These are phyloP conservation scores for Mucor saturninus DNA, from an alignment of 371 early-diverging fungal species.

Conservation along the genomic window DNA sequence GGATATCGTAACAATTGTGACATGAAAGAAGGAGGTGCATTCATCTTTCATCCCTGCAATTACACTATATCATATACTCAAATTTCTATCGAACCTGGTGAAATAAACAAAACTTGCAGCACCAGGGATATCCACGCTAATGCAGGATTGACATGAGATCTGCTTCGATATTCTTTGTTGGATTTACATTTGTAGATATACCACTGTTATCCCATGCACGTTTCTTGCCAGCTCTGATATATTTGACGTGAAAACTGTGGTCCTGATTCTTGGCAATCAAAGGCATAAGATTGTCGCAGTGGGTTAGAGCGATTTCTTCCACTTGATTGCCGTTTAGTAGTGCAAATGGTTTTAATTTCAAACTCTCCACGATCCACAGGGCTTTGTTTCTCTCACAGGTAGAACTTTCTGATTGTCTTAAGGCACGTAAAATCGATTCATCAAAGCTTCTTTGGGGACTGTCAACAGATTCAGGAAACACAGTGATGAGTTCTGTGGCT, in stretches of 20 bases:
- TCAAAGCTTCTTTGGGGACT: conserved; percentile 24
- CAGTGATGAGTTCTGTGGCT: conserved; percentile 18
- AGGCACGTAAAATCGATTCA: conserved; percentile 25
- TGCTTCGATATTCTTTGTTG: conserved; percentile 25
- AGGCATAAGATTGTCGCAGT: conserved; percentile 9
- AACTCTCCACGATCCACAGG: conserved; percentile 22
- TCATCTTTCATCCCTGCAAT: too few relatives aligned
- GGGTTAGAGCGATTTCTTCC: conserved; percentile 25
- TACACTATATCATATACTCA: too few relatives aligned
- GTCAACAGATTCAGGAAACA: conserved; percentile 23
- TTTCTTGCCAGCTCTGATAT: conserved; percentile 20
- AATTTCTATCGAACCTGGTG: too few relatives aligned
- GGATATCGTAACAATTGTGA: too few relatives aligned
- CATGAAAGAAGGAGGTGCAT: too few relatives aligned
- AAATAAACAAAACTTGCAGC: too few relatives aligned
- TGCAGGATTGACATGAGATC: conserved; percentile 18
- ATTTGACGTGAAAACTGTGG: conserved; percentile 20
- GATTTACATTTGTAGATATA: conserved; percentile 20
- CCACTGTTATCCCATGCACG: conserved; percentile 16
- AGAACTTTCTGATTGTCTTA: conserved; percentile 19
- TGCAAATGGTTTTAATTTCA: conserved; percentile 27
- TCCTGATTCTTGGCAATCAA: conserved; percentile 20
- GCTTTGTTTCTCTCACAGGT: conserved; percentile 14
- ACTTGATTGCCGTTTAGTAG: conserved; percentile 17
- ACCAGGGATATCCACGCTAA: too few relatives aligned